Evolutionary conservation across 495 filamentous ascomycete genomes (phyloP), one percentile per base, ranked within the genome.

Genomic region (Lentithecium fluviatile): DNA sequence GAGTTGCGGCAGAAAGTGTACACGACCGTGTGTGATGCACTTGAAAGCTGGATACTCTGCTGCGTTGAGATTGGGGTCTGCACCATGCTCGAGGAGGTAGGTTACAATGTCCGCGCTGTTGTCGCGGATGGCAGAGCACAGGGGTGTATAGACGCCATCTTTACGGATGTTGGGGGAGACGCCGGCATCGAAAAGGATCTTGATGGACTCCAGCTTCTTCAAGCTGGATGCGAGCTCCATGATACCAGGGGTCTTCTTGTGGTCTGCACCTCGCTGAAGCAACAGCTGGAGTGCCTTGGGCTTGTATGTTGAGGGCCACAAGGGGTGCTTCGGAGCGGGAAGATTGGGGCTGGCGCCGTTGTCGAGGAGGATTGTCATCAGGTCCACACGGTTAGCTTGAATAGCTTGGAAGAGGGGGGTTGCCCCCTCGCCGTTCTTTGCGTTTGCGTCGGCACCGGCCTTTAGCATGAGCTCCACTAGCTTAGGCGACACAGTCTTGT

Each of bases 41-140:
- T 83, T 82, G 73, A 77, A 82, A 15, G 75, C 71, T 1, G 81
- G 80, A 62, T 81, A 82, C 56, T 82, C 79, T n/a, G 75, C 75
- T 25, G 80, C 78, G 48, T 72, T 71, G 11, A 78, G 56, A 56
- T 83, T 85, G 5, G 82, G 79, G 65, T 82, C 76, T 11, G 80
- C 81, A 12, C 78, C 78, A 37, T 75, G 72, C 12, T 68, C 60
- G 15, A 83, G 73, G 0, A 85, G 73, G 7, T 82, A 70, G 23
- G 74, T 58, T 11, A 85, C 71, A 47, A 85, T 79, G 62, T 80
- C 77, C 15, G 71, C 51, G 29, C 77, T 72, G 53, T 82, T 76
- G 53, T 83, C 78, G 26, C 81, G 78, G 64, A 83, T 82, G 13
- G 80, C 73, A 1, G 81, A 80, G 70, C 78, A 82, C 0, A 84